A percentile compares a stretch with the other conserved stretches of the same genome.
phyloP scores from a whole-genome alignment of 805 yeast species.

The Kuraishia capsulata region DNA sequence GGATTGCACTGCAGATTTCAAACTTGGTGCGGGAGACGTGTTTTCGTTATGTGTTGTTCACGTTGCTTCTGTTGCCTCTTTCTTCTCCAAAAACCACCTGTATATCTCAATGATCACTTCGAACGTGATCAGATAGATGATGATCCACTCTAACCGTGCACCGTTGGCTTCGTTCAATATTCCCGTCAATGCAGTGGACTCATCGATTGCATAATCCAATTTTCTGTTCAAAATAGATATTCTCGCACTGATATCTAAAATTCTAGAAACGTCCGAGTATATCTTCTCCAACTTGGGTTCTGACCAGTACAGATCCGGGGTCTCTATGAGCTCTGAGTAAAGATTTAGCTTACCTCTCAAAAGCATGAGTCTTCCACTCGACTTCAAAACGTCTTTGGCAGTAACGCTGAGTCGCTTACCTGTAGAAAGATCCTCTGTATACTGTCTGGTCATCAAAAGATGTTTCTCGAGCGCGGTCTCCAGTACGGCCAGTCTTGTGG shows the following conservation, averaged over 20 bases:
- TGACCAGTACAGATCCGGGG: conserved; percentile 91
- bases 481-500: conserved; percentile 75
- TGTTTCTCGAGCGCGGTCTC: conserved; percentile 67
- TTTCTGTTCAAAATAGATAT: conserved; percentile 75
- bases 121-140: conserved; percentile 70
- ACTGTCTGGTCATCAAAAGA: conserved; percentile 49
- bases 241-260: conserved; percentile 69
- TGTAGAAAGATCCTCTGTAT: conserved; percentile 56
- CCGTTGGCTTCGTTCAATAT: conserved; percentile 71
- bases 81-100: conserved; percentile 1
- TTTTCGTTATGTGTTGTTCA: no score
- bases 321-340: conserved; percentile 82
- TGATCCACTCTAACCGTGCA: conserved; percentile 79
- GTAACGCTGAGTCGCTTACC: conserved; percentile 46
- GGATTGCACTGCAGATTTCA: no score
- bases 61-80: no score
- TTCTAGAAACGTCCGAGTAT: conserved; percentile 60
- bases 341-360: conserved; percentile 77
- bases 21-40: no score
- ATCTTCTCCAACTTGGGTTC: conserved; percentile 78
- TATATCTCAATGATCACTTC: conserved; percentile 78
- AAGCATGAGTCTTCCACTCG: conserved; percentile 68
- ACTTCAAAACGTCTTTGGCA: conserved; percentile 52
- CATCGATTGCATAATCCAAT: conserved; percentile 86
- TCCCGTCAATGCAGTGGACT: conserved; percentile 66